These are phyloP conservation scores for Marasmius oreades DNA, from an alignment of 1,284 basidiomycete genomes.

Conservation along the genomic window DNA sequence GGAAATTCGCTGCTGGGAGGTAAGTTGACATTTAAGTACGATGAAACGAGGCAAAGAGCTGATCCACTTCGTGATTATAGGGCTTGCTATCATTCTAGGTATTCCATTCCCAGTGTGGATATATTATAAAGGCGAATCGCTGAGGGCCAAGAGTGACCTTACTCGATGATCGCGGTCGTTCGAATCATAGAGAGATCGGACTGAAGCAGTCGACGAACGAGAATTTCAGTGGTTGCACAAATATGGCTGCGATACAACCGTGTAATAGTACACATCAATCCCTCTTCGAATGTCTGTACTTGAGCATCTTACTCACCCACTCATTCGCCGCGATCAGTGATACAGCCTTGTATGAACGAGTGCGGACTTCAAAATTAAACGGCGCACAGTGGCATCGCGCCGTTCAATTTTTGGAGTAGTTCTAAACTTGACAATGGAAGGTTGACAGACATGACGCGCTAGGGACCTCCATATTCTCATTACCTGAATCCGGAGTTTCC, in stretches of 20 bases:
- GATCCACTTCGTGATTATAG: conserved; percentile 35
- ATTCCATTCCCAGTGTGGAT: conserved; percentile 52
- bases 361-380: conserved; percentile 11
- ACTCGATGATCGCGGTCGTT: not conserved
- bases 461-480: no score
- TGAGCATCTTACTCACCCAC: not conserved
- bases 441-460: no score
- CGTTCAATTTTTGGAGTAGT: no score
- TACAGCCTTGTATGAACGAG: conserved; percentile 9
- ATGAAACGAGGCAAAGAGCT: no score
- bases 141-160: conserved; percentile 27
- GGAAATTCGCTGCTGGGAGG: conserved; percentile 40
- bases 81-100: conserved; percentile 29
- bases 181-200: no score
- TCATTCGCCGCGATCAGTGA: conserved; percentile 14
- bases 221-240: no score
- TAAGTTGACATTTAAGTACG: conserved; percentile 17
- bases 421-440: no score
- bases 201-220: no score
- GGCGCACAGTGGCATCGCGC: no score
- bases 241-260: no score
- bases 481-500: no score
- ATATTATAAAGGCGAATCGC: conserved; percentile 45
- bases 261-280: no score
- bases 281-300: not conserved